A percentile compares a stretch with the other conserved stretches of the same genome.
Evolutionary conservation across 768 basidiomycete species (phyloP).

Genomic region (Aureoboletus auriporus): DNA sequence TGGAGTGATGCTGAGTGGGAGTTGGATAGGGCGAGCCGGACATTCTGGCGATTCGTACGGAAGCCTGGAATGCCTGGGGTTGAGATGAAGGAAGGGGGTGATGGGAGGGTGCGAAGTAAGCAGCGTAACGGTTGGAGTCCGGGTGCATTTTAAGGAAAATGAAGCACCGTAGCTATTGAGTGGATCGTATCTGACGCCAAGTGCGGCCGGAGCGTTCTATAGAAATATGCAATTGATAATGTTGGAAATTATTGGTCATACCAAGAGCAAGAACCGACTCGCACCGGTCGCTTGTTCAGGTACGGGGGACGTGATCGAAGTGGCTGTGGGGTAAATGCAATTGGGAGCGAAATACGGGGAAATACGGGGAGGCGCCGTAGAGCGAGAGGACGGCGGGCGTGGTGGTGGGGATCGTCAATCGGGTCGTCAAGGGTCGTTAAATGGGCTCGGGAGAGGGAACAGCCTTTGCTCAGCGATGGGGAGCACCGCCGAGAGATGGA

Average conservation of each 20-base stretch:
- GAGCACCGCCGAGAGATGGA: no score
- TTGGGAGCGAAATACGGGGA: no score
- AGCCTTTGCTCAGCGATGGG: conserved; percentile 2
- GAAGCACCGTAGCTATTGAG: background rate
- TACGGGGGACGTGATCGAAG: conserved; percentile 29
- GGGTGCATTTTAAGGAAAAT: conserved; percentile 29
- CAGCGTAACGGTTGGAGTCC: conserved; percentile 17
- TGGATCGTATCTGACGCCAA: background rate
- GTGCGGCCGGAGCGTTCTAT: conserved; percentile 30
- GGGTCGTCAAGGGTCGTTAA: conserved; percentile 31
- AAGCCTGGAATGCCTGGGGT: conserved; percentile 3
- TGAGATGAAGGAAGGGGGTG: no score
- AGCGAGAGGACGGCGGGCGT: no score
- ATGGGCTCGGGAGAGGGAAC: conserved; percentile 4
- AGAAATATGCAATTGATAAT: conserved; percentile 31
- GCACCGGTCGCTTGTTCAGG: conserved; percentile 24
- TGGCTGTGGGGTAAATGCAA: conserved; percentile 20
- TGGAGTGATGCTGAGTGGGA: no score
- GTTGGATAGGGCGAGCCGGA: conserved; percentile 20
- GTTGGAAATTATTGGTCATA: conserved; percentile 35
- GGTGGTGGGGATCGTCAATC: background rate
- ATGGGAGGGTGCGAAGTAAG: conserved; percentile 20
- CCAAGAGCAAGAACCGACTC: conserved; percentile 27
- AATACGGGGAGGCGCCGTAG: no score
- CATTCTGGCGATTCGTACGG: conserved; percentile 20